Conservation (phyloP, 352 stramenopile genomes). For the Globisporangium paroecandrum region DNA sequence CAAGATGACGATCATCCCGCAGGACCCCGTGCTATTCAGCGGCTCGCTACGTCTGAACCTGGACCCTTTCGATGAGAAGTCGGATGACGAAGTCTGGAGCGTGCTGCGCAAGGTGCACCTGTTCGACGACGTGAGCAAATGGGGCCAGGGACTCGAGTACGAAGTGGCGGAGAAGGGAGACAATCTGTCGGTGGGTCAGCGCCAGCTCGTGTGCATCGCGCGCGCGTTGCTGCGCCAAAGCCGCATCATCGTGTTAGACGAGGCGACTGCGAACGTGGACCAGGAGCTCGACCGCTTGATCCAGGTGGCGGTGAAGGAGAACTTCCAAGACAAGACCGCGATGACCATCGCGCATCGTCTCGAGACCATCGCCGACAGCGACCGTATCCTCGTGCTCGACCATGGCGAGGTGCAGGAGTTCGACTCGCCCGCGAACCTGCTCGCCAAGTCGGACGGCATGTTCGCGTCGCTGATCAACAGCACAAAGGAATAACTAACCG, state of each 20-base stretch:
- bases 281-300: conserved; percentile 68
- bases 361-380: conserved; percentile 94
- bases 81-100: conserved; percentile 38
- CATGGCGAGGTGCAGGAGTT: conserved; percentile 76
- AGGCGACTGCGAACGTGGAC: conserved; percentile 93
- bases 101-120: conserved; percentile 33
- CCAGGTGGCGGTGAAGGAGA: conserved; percentile 49
- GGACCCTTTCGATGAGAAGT: conserved; percentile 80
- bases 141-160: conserved; percentile 57
- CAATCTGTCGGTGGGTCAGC: conserved; percentile 93
- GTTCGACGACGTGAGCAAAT: conserved; percentile 11
- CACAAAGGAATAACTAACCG: neutral
- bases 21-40: conserved; percentile 88
- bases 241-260: conserved; percentile 91
- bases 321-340: conserved; percentile 71
- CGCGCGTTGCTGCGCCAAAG: conserved; percentile 84
- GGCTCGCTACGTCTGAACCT: conserved; percentile 87
- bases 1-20: conserved; percentile 67
- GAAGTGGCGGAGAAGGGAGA: conserved; percentile 84
- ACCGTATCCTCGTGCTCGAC: conserved; percentile 91
- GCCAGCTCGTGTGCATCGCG: conserved; percentile 94
- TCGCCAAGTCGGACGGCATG: conserved; percentile 28
- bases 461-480: conserved; percentile 18
- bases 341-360: conserved; percentile 94
- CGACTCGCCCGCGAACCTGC: conserved; percentile 55